phyloP scores from a whole-genome alignment of 345 rosid genomes.

The Toxicodendron radicans region DNA sequence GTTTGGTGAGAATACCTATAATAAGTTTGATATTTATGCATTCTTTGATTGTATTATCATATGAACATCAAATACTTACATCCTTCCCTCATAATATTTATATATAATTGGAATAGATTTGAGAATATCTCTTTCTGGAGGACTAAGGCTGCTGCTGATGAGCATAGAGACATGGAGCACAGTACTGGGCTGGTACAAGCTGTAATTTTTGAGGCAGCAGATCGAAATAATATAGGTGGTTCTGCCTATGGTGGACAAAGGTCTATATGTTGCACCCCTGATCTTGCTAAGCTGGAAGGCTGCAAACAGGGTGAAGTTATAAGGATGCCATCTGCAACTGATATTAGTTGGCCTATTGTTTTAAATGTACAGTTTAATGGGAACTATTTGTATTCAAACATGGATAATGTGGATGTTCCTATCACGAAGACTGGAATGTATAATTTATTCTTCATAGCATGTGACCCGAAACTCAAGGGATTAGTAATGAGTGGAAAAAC shows the following conservation, averaged over 20 bases:
- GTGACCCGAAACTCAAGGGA: slow-evolving; percentile 86
- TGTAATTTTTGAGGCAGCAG: slow-evolving; percentile 90
- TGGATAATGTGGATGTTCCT: slow-evolving; percentile 46
- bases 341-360: slow-evolving; percentile 76
- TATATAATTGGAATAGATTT: slow-evolving; percentile 44
- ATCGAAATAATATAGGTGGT: slow-evolving; percentile 92
- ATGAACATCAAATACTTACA: not conserved
- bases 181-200: slow-evolving; percentile 70
- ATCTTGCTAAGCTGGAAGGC: slow-evolving; percentile 93
- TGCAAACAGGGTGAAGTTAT: slow-evolving; percentile 94
- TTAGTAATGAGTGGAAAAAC: slow-evolving; percentile 86
- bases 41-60: not conserved
- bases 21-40: not conserved
- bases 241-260: slow-evolving; percentile 99
- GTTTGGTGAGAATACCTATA: too few species aligned
- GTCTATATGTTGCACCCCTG: slow-evolving; percentile 94
- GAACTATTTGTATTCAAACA: slow-evolving; percentile 37
- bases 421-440: slow-evolving; percentile 85
- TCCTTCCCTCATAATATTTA: not conserved
- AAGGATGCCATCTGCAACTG: slow-evolving; percentile 72
- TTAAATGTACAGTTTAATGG: slow-evolving; percentile 62
- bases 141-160: slow-evolving; percentile 46
- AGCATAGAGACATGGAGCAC: slow-evolving; percentile 43
- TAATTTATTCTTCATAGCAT: slow-evolving; percentile 79
- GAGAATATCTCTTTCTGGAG: slow-evolving; percentile 79